These are phyloP conservation scores for Petunia hybrid DNA, from an alignment of 305 asterid genomes.

Conservation along the genomic window DNA sequence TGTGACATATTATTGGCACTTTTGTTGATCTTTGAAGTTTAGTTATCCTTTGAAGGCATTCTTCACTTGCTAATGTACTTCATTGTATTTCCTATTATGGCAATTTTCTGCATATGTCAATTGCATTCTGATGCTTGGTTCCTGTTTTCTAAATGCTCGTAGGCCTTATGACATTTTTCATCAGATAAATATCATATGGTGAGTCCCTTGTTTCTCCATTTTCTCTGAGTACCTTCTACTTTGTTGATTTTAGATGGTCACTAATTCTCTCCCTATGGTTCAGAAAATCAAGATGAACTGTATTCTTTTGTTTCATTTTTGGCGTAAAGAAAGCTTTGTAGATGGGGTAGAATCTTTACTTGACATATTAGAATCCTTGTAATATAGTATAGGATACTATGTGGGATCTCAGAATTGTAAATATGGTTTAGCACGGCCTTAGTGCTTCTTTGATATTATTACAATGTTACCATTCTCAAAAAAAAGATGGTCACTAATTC, in stretches of 20 bases:
- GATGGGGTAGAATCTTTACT: too few species aligned
- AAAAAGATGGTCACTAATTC: slow-evolving; percentile 22
- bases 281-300: too few species aligned
- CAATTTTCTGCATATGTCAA: slow-evolving; percentile 30
- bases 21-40: slow-evolving; percentile 28
- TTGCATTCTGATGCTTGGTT: slow-evolving; percentile 44
- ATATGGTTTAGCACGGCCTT: too few species aligned
- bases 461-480: background rate
- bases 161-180: slow-evolving; percentile 97
- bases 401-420: too few species aligned
- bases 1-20: slow-evolving; percentile 35
- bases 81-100: background rate
- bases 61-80: background rate
- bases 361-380: too few species aligned
- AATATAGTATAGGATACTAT: too few species aligned
- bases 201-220: slow-evolving; percentile 47
- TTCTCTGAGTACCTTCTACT: slow-evolving; percentile 13
- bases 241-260: slow-evolving; percentile 34
- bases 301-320: too few species aligned
- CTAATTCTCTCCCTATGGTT: slow-evolving; percentile 13
- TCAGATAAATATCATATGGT: slow-evolving; percentile 95
- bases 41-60: slow-evolving; percentile 25
- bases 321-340: too few species aligned
- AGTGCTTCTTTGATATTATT: too few species aligned
- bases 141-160: slow-evolving; percentile 73